A percentile compares a stretch with the other conserved stretches of the same genome.
These are phyloP conservation scores for Dothideomycetes sp. DNA, from an alignment of 2,329 filamentous ascomycete species.

Conservation along the genomic window DNA sequence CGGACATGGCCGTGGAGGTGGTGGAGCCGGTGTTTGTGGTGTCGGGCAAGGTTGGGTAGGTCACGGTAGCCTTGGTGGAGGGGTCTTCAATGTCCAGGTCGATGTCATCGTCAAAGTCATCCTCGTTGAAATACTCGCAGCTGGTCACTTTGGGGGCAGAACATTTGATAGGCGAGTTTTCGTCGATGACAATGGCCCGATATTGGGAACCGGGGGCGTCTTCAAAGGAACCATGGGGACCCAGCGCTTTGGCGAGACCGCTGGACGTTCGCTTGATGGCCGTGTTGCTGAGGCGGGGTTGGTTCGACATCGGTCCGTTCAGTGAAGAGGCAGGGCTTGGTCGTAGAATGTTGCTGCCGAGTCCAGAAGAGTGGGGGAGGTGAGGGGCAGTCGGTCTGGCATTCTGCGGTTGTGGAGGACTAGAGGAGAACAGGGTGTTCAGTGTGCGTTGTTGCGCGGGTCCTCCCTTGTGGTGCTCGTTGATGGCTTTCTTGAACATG, in stretches of 20 bases:
- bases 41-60: conserved; percentile 30
- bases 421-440: conserved; percentile 48
- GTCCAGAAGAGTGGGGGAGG: conserved; percentile 23
- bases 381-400: conserved; percentile 24
- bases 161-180: conserved; percentile 23
- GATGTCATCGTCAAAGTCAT: conserved; percentile 80
- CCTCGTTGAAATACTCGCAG: conserved; percentile 57
- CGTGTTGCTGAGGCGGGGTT: conserved; percentile 9
- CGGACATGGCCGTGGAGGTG: no score
- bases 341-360: conserved; percentile 23
- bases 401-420: conserved; percentile 41
- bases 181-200: no score
- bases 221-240: conserved; percentile 26
- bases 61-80: conserved; percentile 31
- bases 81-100: conserved; percentile 61
- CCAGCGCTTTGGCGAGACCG: conserved; percentile 34
- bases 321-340: conserved; percentile 17
- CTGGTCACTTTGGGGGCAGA: conserved; percentile 13
- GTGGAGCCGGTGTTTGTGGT: no score
- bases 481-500: conserved; percentile 32
- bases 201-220: conserved; percentile 20
- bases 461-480: conserved; percentile 25
- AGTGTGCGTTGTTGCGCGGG: conserved; percentile 16
- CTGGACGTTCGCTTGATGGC: conserved; percentile 35
- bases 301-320: conserved; percentile 14